Base-by-base conservation (phyloP, 2,329 filamentous ascomycete genomes). In the Mycosphaerella sp. region DNA sequence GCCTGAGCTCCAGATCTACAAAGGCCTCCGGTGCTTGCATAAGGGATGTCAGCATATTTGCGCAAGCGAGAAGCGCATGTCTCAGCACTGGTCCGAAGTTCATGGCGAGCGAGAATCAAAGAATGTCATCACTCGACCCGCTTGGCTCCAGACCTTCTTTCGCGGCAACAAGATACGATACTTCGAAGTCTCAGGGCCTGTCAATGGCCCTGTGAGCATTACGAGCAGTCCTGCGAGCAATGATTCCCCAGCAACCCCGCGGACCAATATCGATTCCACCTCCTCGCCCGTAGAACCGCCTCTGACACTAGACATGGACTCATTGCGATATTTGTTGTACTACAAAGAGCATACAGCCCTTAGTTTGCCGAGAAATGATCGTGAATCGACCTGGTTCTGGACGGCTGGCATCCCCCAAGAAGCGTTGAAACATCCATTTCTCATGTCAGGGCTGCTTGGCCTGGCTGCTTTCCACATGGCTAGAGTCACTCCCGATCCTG, bases 91-190 rank as follows among this genome's bases (percentile, higher is more conserved):
- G 53, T 56, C 53, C n/a, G 53, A 58, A 8, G 32, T 45, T 6
- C 58, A 60, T 32, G 53, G 51, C n/a, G 58, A 60, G 39, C 58
- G 53, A 40, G 58, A 58, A 21, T 52, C 48, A n/a, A 51, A 54
- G 29, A 54, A 54, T 39, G 53, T 58, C 17, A 41, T 50, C n/a
- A 54, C 58, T 12, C 47, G 58, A 6, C 47, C 52, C 2, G 53
- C 53, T 8, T 58, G 48, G 56, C 54, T 60, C 21, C 58, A 60
- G 48, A 60, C 58, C 4, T 60, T 60, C 54, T 60, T 60, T 26
- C 50, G 58, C 34, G 58, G 58, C 14, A 60, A 56, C 51, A 58
- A 60, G 42, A 55, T 60, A 32, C 55, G 58, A 26, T 60, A 60
- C 39, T 60, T 60, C 17, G 58, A 60, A 45, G 52, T 60, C 40